Base-by-base conservation (phyloP, 2,329 filamentous ascomycete genomes). In the Hypoxylon sp. region DNA sequence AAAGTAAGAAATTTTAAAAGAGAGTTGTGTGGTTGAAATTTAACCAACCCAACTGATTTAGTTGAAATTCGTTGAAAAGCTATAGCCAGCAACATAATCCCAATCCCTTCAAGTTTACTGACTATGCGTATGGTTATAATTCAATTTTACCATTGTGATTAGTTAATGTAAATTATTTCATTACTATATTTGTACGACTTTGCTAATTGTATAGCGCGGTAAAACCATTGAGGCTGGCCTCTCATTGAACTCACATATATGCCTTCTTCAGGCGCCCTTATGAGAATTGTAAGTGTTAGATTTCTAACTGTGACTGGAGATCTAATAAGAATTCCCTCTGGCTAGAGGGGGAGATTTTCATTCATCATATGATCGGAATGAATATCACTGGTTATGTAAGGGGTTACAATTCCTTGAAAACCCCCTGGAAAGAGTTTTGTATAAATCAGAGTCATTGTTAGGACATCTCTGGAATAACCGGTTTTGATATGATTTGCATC, bases 401-500 rank as follows among this genome's bases (percentile, higher is more conserved):
- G 17, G 14, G n/a, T 11, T 31, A 50, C n/a, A 50, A 35, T 42
- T 13, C 8, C 14, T 22, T 3, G 19, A 14, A 33, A n/a, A 8
- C 1, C 3, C 1, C 3, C 48, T 48, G 13, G 37, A 48, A 48
- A 17, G 31, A 3, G 10, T 42, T 2, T 24, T 39, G 14, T 47
- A 48, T 39, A 13, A 44, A n/a, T 14, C 11, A 2, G 46, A 24
- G n/a, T 10, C 8, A 44, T 10, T 13, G 5, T 17, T 14, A 33
- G 17, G 44, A 33, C 11, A 35, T 13, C 37, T 35, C 53, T 44
- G 50, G 39, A 26, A 6, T 14, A 48, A 13, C 61, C 60, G 51
- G 52, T 31, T 44, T 44, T 11, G 29, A 64, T 26, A 46, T 37
- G 5, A 44, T 14, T 50, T 63, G 48, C 14, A 39, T 59, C 39